phyloP scores from a whole-genome alignment of 164 flowering plant genomes.

The Berberis vulgaris region DNA sequence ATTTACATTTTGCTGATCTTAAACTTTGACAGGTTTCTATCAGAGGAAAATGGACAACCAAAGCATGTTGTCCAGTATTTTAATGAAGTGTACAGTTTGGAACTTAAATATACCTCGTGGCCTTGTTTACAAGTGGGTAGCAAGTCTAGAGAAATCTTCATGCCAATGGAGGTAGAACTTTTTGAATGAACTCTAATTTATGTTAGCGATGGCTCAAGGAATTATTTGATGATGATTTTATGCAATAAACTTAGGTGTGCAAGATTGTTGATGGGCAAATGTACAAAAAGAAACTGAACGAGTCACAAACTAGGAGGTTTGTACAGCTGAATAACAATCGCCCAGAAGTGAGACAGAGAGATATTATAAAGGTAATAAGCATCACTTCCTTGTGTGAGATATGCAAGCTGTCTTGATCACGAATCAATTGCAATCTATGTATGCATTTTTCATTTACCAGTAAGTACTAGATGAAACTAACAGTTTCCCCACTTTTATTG shows the following conservation, averaged over 20 bases:
- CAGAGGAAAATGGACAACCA: not conserved
- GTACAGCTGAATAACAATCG: not conserved
- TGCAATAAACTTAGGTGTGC: not conserved
- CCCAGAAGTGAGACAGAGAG: not conserved
- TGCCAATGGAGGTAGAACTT: not conserved
- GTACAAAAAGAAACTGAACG: not conserved
- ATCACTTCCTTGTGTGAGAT: not conserved
- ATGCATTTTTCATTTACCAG: too few species aligned
- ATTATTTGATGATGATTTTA: not conserved
- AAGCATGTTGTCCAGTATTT: not conserved
- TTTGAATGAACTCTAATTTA: not conserved
- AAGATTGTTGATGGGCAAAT: constrained; percentile 1
- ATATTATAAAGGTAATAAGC: not conserved
- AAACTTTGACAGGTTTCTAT: not conserved
- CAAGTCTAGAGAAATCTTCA: not conserved
- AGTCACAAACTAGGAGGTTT: not conserved
- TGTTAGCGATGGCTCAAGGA: not conserved
- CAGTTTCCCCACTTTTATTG: too few species aligned
- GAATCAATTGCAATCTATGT: not conserved
- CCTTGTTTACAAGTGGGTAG: constrained; percentile 1
- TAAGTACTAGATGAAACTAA: too few species aligned
- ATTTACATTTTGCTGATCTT: not conserved
- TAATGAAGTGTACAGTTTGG: not conserved
- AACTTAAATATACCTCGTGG: not conserved
- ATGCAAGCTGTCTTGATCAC: not conserved